Conservation (phyloP, 2,329 filamentous ascomycete species). For the Sporothrix pseudoabietina region DNA sequence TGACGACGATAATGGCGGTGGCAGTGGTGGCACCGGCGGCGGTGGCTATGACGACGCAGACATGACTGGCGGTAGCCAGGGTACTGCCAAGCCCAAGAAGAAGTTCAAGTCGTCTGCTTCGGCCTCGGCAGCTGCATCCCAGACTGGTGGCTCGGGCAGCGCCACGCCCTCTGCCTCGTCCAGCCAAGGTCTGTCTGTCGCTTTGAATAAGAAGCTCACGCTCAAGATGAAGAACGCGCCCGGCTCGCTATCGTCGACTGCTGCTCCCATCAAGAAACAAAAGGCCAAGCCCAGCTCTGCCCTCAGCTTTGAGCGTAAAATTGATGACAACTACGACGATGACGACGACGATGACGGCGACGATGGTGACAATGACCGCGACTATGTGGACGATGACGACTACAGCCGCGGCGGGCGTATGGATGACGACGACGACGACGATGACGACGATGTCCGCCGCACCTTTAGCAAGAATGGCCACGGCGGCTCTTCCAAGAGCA, state of each 20-base stretch:
- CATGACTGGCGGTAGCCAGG: conserved; percentile 37
- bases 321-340: conserved; percentile 34
- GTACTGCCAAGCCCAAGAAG: conserved; percentile 52
- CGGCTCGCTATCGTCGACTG: not conserved
- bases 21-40: conserved; percentile 55
- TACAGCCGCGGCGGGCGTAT: not conserved
- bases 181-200: conserved; percentile 31
- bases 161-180: conserved; percentile 33
- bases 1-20: conserved; percentile 53
- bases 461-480: conserved; percentile 30
- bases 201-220: conserved; percentile 34
- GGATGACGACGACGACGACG: conserved; percentile 25
- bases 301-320: conserved; percentile 53
- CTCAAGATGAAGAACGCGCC: conserved; percentile 57
- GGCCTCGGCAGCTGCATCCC: not conserved
- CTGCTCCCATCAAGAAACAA: conserved; percentile 53
- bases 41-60: conserved; percentile 47
- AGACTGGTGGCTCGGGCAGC: conserved; percentile 20
- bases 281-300: conserved; percentile 56
- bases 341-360: conserved; percentile 22
- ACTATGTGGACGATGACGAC: conserved; percentile 27
- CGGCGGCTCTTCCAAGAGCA: not conserved
- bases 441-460: conserved; percentile 24
- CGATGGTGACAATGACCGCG: conserved; percentile 35
- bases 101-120: conserved; percentile 52